A percentile compares a stretch with the other conserved stretches of the same genome.
phyloP scores from a whole-genome alignment of 1,139 yeast species.

The Sugiyamaella pinicola region DNA sequence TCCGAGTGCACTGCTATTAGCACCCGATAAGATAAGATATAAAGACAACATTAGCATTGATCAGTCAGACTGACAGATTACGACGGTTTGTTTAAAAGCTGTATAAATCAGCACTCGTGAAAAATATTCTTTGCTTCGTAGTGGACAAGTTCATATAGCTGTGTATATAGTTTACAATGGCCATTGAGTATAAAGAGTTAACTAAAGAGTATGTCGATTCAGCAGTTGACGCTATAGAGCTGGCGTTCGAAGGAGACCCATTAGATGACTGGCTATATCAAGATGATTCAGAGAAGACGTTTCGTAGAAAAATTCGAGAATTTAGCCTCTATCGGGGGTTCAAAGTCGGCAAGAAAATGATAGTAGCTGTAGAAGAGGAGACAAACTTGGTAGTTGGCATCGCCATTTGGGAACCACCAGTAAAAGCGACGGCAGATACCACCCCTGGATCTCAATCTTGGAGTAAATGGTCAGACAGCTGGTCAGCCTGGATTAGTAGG shows the following conservation, averaged over 20 bases:
- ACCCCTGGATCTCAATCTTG: not conserved
- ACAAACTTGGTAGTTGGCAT: constrained; percentile 7
- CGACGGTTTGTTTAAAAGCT: too few relatives aligned
- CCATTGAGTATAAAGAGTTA: constrained; percentile 1
- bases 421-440: not conserved
- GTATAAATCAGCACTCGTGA: not conserved
- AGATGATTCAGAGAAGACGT: not conserved
- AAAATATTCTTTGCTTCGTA: not conserved
- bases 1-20: not conserved
- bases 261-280: constrained; percentile 4
- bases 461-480: constrained; percentile 10
- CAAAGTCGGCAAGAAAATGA: constrained; percentile 2
- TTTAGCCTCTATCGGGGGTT: constrained; percentile 1
- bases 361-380: not conserved
- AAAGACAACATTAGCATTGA: not conserved
- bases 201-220: constrained; percentile 5
- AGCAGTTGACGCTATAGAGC: constrained; percentile 9
- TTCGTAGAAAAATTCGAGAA: not conserved
- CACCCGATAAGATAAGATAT: not conserved
- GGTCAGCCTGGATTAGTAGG: not conserved
- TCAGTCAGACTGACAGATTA: not conserved
- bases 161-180: not conserved
- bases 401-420: constrained; percentile 10
- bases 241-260: constrained; percentile 14
- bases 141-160: too few relatives aligned